Evolutionary conservation across 352 stramenopile species (phyloP).

Genomic region (Pythium brassicae): DNA sequence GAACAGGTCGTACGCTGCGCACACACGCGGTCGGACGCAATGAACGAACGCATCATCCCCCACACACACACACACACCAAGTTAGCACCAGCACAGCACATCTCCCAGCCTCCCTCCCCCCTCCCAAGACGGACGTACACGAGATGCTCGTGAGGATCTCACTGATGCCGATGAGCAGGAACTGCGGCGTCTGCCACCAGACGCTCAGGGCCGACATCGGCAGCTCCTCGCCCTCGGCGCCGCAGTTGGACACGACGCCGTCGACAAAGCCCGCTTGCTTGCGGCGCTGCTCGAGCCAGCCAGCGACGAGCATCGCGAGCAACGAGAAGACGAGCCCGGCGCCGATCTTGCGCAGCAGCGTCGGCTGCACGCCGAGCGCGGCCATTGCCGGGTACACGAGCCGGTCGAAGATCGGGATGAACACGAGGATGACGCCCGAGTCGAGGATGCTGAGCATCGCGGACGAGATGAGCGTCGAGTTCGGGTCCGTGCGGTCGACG

Average conservation of each 20-base stretch:
- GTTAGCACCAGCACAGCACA: neutral
- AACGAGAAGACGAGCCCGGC: conserved; percentile 78
- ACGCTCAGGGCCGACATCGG: conserved; percentile 82
- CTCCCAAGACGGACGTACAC: conserved; percentile 35
- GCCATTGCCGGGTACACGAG: conserved; percentile 77
- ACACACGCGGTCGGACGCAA: no score
- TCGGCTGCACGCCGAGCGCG: conserved; percentile 60
- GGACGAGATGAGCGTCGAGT: conserved; percentile 67
- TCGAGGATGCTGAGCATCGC: conserved; percentile 87
- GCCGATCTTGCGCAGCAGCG: conserved; percentile 86
- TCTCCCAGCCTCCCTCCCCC: no score
- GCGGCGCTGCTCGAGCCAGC: conserved; percentile 66
- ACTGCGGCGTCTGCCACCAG: conserved; percentile 91
- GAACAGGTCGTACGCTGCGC: conserved; percentile 88
- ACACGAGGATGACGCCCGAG: conserved; percentile 85
- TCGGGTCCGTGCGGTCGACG: conserved; percentile 25
- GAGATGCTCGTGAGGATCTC: conserved; percentile 90
- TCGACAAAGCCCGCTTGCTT: conserved; percentile 48
- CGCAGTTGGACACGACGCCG: conserved; percentile 72
- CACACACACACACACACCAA: conserved; percentile 2
- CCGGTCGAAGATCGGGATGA: conserved; percentile 87
- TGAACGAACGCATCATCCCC: neutral
- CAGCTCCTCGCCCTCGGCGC: conserved; percentile 46
- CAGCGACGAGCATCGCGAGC: conserved; percentile 67
- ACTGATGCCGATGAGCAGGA: conserved; percentile 82